Evolutionary conservation across 345 rosid genomes (phyloP).

Genomic region (Eucalyptus coolabah): DNA sequence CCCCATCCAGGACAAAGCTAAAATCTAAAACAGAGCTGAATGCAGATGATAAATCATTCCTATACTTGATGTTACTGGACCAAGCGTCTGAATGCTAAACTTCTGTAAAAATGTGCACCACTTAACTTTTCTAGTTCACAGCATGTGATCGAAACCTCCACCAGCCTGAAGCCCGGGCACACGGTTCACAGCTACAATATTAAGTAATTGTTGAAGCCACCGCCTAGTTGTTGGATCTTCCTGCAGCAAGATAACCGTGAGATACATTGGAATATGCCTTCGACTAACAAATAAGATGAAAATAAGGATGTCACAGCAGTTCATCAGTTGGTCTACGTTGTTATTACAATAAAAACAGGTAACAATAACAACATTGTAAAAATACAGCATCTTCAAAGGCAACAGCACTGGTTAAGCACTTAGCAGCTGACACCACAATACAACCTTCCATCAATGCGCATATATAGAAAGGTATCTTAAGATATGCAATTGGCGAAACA

Average conservation of each 20-base stretch:
- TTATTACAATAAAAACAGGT: background rate
- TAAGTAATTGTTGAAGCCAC: slow-evolving; percentile 95
- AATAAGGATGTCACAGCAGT: background rate
- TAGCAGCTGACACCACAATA: background rate
- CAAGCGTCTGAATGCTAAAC: background rate
- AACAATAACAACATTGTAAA: background rate
- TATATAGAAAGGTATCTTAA: background rate
- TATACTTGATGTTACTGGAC: background rate
- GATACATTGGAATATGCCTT: background rate
- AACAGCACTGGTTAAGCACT: background rate
- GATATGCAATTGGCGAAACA: background rate
- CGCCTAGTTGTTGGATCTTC: slow-evolving; percentile 93
- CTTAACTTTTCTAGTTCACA: slow-evolving; percentile 26
- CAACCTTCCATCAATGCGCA: background rate
- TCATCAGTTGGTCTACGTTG: background rate
- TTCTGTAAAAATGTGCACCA: background rate
- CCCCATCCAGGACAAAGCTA: background rate
- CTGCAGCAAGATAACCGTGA: slow-evolving; percentile 9
- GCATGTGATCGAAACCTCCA: slow-evolving; percentile 80
- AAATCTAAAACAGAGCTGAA: background rate
- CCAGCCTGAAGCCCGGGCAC: slow-evolving; percentile 64
- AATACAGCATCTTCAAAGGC: background rate
- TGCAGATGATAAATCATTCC: background rate
- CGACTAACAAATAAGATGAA: background rate
- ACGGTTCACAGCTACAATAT: slow-evolving; percentile 63